A percentile compares a stretch with the other conserved stretches of the same genome.
phyloP scores from a whole-genome alignment of 257 asterid species.

The Cinchona pubescens region DNA sequence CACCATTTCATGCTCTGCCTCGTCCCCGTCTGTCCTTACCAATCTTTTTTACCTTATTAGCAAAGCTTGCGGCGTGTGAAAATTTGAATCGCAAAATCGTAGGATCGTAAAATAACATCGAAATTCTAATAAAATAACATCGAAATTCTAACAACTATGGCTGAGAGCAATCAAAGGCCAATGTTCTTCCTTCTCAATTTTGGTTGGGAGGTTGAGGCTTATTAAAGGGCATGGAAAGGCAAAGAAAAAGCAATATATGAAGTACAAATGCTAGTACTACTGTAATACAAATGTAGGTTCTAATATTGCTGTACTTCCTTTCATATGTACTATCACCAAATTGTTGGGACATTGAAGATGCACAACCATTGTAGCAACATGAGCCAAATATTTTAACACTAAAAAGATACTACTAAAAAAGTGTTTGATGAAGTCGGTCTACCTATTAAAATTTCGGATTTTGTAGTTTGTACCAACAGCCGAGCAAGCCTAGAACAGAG shows the following conservation, averaged over 20 bases:
- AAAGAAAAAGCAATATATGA: neutral
- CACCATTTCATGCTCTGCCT: conserved; percentile 70
- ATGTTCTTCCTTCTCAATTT: neutral
- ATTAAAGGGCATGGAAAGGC: neutral
- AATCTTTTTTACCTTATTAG: neutral
- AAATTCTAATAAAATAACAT: too few relatives aligned
- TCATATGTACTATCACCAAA: conserved; percentile 10
- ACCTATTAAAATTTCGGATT: neutral
- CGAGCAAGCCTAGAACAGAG: neutral
- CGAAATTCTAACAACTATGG: too few relatives aligned
- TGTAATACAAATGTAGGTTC: neutral
- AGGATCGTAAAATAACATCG: too few relatives aligned
- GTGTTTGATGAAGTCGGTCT: conserved; percentile 4
- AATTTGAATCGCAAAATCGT: too few relatives aligned
- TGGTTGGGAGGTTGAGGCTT: neutral
- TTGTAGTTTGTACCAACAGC: neutral
- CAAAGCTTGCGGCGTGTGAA: too few relatives aligned
- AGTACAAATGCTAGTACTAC: conserved; percentile 23
- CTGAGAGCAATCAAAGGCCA: neutral
- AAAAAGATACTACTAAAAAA: neutral
- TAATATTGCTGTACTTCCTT: conserved; percentile 6
- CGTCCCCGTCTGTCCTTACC: conserved; percentile 61
- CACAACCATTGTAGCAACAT: neutral
- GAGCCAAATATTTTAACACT: neutral
- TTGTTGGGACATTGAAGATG: neutral